Conservation (phyloP, 495 filamentous ascomycete genomes). For the Podospora tetraspora region DNA sequence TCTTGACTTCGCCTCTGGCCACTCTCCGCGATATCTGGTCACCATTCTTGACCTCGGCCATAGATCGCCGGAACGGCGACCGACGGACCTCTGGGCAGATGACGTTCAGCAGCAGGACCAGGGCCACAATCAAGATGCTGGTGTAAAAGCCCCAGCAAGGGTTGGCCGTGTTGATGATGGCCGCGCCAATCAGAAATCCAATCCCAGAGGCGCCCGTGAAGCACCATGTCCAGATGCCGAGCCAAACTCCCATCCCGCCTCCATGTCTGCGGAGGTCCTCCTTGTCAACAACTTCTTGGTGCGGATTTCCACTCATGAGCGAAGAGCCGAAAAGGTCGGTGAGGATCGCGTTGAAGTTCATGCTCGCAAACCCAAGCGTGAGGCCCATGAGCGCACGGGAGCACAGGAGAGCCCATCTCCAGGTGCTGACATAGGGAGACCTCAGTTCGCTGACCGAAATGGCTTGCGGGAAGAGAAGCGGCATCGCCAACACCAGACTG, state of each 20-base stretch:
- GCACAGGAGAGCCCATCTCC: slow-evolving; percentile 55
- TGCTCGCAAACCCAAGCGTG: slow-evolving; percentile 65
- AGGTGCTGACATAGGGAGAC: slow-evolving; percentile 52
- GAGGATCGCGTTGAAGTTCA: slow-evolving; percentile 65
- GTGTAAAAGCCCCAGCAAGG: slow-evolving; percentile 73
- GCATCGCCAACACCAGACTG: slow-evolving; percentile 60
- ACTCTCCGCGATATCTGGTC: slow-evolving; percentile 51
- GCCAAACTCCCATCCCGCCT: slow-evolving; percentile 70
- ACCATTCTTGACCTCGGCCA: slow-evolving; percentile 55
- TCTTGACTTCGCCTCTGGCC: slow-evolving; percentile 66
- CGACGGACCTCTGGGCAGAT: slow-evolving; percentile 61
- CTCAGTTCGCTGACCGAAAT: slow-evolving; percentile 50
- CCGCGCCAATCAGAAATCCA: slow-evolving; percentile 63
- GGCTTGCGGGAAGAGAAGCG: slow-evolving; percentile 69
- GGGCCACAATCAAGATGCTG: slow-evolving; percentile 55
- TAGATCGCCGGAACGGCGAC: slow-evolving; percentile 57
- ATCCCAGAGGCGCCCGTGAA: slow-evolving; percentile 61
- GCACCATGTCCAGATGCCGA: slow-evolving; percentile 72
- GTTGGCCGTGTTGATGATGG: slow-evolving; percentile 53
- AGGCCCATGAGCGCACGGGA: slow-evolving; percentile 59
- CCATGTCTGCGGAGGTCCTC: slow-evolving; percentile 64
- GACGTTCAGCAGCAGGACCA: slow-evolving; percentile 59
- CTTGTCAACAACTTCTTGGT: slow-evolving; percentile 60
- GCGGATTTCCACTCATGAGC: slow-evolving; percentile 62
- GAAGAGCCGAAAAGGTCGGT: slow-evolving; percentile 71